phyloP scores from a whole-genome alignment of 2,329 filamentous ascomycete genomes.

The Penicillium thymicola region DNA sequence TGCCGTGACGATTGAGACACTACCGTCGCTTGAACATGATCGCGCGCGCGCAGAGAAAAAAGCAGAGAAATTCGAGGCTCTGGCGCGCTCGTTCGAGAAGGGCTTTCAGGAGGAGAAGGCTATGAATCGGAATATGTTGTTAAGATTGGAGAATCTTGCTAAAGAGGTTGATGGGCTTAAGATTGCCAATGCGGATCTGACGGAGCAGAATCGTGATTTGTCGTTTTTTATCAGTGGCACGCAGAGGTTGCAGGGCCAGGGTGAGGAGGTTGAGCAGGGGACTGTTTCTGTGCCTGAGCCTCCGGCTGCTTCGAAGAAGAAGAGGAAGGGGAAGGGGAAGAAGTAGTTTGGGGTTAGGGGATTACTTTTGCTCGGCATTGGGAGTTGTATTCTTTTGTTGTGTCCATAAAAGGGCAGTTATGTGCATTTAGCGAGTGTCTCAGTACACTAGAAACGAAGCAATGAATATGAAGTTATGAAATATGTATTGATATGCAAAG shows the following conservation, averaged over 20 bases:
- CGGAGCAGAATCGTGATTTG: constrained; percentile 83
- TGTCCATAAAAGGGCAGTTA: neutral
- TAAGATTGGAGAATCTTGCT: constrained; percentile 67
- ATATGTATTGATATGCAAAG: neutral
- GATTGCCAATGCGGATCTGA: constrained; percentile 65
- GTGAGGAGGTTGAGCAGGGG: constrained; percentile 72
- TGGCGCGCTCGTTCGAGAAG: constrained; percentile 72
- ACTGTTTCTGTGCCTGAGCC: constrained; percentile 63
- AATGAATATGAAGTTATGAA: neutral
- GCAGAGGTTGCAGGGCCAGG: constrained; percentile 69
- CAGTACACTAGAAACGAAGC: neutral
- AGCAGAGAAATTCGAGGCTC: constrained; percentile 67
- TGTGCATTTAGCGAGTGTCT: neutral
- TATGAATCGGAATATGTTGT: constrained; percentile 75
- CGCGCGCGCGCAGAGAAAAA: constrained; percentile 65
- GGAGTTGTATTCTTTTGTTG: neutral
- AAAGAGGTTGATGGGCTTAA: constrained; percentile 57
- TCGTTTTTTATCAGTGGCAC: constrained; percentile 82
- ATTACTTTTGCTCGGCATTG: neutral
- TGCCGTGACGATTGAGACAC: constrained; percentile 52
- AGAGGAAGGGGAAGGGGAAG: constrained; percentile 33
- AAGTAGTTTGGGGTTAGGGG: neutral
- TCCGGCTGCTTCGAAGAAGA: constrained; percentile 47
- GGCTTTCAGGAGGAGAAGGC: constrained; percentile 83
- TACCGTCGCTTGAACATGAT: constrained; percentile 70